These are phyloP conservation scores for Ballota nigra DNA, from an alignment of 257 asterid species.

Conservation along the genomic window DNA sequence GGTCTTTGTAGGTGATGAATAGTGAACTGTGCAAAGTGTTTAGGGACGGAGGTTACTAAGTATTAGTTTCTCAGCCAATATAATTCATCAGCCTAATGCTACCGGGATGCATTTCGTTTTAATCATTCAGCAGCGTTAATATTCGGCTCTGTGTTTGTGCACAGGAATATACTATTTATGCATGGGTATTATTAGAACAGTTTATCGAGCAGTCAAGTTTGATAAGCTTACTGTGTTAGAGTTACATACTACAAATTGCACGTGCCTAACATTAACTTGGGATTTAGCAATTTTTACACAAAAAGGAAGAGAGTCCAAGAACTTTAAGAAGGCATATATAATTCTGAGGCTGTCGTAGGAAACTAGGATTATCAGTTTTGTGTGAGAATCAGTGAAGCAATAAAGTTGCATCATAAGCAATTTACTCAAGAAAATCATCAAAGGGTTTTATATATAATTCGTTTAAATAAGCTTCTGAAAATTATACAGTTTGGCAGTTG, in stretches of 20 bases:
- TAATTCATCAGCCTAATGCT: background rate
- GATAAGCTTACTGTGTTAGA: background rate
- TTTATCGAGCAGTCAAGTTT: background rate
- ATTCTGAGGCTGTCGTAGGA: background rate
- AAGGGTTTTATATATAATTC: background rate
- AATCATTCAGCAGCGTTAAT: background rate
- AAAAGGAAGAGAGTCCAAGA: background rate
- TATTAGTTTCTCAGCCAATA: background rate
- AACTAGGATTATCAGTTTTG: background rate
- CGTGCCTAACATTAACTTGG: background rate
- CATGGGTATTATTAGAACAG: background rate
- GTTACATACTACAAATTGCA: background rate
- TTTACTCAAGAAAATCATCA: background rate
- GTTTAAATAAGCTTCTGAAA: background rate
- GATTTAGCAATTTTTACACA: background rate
- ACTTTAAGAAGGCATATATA: background rate
- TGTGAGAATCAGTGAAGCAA: background rate
- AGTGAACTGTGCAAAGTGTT: no score
- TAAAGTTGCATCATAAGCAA: background rate
- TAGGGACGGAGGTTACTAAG: no score
- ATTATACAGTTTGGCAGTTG: background rate
- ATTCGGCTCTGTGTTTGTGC: background rate
- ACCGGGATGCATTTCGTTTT: background rate
- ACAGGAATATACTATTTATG: background rate
- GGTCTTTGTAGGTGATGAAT: no score